Percentiles rank a stretch among this genome's conserved stretches.
These are phyloP conservation scores for Suhomyces kunorum DNA, from an alignment of 1,139 yeast genomes.

Conservation along the genomic window DNA sequence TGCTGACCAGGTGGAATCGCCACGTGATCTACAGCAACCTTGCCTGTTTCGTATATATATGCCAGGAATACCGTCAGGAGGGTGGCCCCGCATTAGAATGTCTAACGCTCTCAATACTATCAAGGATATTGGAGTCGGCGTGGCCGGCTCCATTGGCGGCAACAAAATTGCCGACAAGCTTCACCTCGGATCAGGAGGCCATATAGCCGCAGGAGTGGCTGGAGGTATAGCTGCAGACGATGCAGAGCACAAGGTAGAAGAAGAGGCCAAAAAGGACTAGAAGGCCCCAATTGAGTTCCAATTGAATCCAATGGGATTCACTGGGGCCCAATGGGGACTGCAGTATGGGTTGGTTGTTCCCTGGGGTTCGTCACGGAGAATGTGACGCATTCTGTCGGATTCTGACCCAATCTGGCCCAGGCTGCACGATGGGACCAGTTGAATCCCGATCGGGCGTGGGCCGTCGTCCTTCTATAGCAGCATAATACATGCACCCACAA, in stretches of 20 bases:
- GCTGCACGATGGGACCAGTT: no score
- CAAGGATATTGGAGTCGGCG: conserved; percentile 34
- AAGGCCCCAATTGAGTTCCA: not conserved
- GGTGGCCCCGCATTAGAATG: not conserved
- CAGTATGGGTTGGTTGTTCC: no score
- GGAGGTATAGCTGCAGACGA: conserved; percentile 38
- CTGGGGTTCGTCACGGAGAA: no score
- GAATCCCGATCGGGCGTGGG: no score
- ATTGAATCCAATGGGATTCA: no score
- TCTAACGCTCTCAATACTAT: conserved; percentile 21
- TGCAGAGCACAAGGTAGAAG: conserved; percentile 34
- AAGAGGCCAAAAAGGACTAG: conserved; percentile 12
- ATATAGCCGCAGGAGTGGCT: conserved; percentile 36
- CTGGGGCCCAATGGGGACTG: no score
- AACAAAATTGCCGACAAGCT: conserved; percentile 41
- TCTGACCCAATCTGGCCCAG: no score
- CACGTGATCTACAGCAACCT: conserved; percentile 4
- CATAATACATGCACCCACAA: not conserved
- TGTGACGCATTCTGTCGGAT: no score
- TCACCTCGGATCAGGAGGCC: conserved; percentile 36
- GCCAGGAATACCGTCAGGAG: no score
- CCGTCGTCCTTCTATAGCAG: no score
- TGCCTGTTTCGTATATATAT: not conserved
- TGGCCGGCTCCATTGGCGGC: conserved; percentile 35
- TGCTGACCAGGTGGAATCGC: no score